Evolutionary conservation across 495 filamentous ascomycete genomes (phyloP).

Genomic region (Xylaria castorea): DNA sequence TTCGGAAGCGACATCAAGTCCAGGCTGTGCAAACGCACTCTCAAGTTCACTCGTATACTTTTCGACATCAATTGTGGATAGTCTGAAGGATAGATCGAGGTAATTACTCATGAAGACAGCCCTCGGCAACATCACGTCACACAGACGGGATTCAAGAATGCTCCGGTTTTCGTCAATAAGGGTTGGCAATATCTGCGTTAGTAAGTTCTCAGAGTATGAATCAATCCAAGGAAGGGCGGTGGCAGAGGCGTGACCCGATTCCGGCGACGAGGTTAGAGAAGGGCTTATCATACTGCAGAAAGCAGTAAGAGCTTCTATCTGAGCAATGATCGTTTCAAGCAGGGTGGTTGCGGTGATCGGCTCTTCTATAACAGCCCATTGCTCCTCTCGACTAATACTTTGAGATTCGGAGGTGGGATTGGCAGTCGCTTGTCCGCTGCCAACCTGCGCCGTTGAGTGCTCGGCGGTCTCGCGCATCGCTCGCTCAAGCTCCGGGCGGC

Average conservation of each 20-base stretch:
- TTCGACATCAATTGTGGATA: constrained; percentile 52
- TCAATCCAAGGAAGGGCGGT: constrained; percentile 59
- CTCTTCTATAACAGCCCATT: constrained; percentile 69
- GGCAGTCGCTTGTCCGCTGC: neutral
- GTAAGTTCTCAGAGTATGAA: constrained; percentile 55
- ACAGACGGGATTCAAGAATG: constrained; percentile 38
- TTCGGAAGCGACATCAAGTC: constrained; percentile 50
- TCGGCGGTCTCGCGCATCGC: constrained; percentile 28
- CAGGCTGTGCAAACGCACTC: constrained; percentile 47
- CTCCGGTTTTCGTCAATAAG: constrained; percentile 53
- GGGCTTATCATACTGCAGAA: constrained; percentile 57
- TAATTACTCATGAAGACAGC: constrained; percentile 59
- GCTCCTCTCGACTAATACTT: constrained; percentile 47
- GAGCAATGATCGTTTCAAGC: constrained; percentile 67
- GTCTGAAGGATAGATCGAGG: constrained; percentile 60
- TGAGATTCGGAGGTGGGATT: neutral
- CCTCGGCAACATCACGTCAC: constrained; percentile 61
- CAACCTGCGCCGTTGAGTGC: constrained; percentile 17
- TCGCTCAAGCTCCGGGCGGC: constrained; percentile 58
- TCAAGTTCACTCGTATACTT: constrained; percentile 60
- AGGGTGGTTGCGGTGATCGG: constrained; percentile 64
- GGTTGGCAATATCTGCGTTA: constrained; percentile 52
- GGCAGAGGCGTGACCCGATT: constrained; percentile 26
- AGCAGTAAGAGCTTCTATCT: constrained; percentile 56
- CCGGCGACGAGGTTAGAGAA: constrained; percentile 37